phyloP scores from a whole-genome alignment of 192 early-diverging fungal genomes.

The Backusella mclennaniae region DNA sequence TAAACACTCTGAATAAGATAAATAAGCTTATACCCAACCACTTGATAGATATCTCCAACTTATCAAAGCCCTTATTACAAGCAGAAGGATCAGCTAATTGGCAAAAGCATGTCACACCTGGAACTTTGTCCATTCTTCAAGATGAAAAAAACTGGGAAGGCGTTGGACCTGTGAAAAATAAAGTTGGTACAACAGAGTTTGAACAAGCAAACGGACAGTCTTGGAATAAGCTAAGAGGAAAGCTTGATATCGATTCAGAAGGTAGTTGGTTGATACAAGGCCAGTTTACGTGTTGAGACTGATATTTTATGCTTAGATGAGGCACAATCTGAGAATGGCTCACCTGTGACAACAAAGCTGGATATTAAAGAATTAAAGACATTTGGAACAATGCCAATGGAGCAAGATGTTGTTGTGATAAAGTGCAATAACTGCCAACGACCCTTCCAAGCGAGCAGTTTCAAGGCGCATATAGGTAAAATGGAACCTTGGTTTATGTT shows the following conservation, averaged over 20 bases:
- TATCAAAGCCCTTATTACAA: constrained; percentile 24
- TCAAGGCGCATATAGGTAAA: constrained; percentile 62
- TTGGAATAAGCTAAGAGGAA: constrained; percentile 38
- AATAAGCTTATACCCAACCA: background rate
- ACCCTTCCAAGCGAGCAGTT: constrained; percentile 59
- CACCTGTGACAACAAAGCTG: constrained; percentile 35
- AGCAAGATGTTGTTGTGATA: constrained; percentile 64
- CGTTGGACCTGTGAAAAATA: constrained; percentile 25
- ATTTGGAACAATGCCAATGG: constrained; percentile 55
- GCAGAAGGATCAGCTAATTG: constrained; percentile 18
- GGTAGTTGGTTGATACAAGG: constrained; percentile 5
- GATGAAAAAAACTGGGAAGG: constrained; percentile 48
- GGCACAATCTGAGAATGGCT: constrained; percentile 26
- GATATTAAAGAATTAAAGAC: constrained; percentile 47
- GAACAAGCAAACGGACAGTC: constrained; percentile 25
- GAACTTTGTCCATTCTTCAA: constrained; percentile 45
- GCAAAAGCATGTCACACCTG: constrained; percentile 46
- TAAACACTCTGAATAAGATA: too few relatives aligned
- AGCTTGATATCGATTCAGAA: constrained; percentile 16
- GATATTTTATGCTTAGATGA: constrained; percentile 22
- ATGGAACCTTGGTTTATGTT: background rate
- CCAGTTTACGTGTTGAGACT: background rate
- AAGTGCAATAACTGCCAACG: constrained; percentile 65
- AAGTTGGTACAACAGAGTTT: constrained; percentile 28
- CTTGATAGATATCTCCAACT: constrained; percentile 23